A percentile compares a stretch with the other conserved stretches of the same genome.
Evolutionary conservation across 2,329 filamentous ascomycete genomes (phyloP).

Genomic region (Exophiala dermatitidis): DNA sequence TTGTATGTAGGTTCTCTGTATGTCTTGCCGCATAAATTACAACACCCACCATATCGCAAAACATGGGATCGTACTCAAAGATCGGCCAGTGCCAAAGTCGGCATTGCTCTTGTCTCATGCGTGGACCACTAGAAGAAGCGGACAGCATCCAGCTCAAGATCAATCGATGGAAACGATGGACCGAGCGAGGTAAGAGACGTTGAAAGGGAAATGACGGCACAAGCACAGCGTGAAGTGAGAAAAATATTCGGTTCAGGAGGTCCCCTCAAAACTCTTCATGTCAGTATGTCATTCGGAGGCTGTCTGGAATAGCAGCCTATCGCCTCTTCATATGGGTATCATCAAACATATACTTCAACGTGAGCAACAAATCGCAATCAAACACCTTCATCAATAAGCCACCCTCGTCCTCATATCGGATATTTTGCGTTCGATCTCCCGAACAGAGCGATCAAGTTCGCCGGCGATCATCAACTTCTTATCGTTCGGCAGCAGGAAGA

Average conservation of each 20-base stretch:
- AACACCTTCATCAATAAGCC: slow-evolving; percentile 39
- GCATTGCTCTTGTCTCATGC: slow-evolving; percentile 44
- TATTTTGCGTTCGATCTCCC: slow-evolving; percentile 95
- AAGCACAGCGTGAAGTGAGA: background rate
- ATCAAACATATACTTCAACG: background rate
- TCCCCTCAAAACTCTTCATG: background rate
- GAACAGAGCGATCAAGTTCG: slow-evolving; percentile 80
- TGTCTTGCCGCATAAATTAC: slow-evolving; percentile 29
- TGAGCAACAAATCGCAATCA: background rate
- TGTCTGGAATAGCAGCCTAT: background rate
- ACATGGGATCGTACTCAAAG: slow-evolving; percentile 46
- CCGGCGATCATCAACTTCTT: slow-evolving; percentile 93
- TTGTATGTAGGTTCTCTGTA: background rate
- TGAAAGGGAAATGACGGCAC: background rate
- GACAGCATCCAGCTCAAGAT: slow-evolving; percentile 38
- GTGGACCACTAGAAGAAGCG: slow-evolving; percentile 30
- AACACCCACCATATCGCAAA: slow-evolving; percentile 14
- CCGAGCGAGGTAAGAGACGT: slow-evolving; percentile 40
- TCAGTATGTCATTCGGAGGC: background rate
- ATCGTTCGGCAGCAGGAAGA: slow-evolving; percentile 72
- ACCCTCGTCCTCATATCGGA: slow-evolving; percentile 57
- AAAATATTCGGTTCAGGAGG: background rate
- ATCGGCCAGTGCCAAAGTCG: slow-evolving; percentile 31
- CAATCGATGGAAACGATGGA: slow-evolving; percentile 32
- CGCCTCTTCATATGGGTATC: slow-evolving; percentile 5